Evolutionary conservation across 2,329 filamentous ascomycete species (phyloP).

Genomic region (Penicillium decumbens): DNA sequence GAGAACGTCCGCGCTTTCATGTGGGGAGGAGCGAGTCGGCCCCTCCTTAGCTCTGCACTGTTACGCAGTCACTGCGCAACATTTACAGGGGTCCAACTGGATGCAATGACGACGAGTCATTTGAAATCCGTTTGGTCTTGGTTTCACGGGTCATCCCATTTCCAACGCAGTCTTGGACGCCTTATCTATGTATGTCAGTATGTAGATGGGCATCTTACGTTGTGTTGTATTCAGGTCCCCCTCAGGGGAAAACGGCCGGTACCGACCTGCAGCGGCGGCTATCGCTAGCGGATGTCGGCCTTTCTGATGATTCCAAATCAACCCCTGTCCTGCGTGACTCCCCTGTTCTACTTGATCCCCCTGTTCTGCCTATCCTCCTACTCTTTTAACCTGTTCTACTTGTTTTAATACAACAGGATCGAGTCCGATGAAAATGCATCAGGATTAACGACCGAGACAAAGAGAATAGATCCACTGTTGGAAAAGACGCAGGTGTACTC

Average conservation of each 20-base stretch:
- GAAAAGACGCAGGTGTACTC: background rate
- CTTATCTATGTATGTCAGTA: background rate
- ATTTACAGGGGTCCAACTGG: slow-evolving; percentile 3
- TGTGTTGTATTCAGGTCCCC: background rate
- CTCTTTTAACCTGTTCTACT: too few species aligned
- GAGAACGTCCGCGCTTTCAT: background rate
- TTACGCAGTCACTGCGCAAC: slow-evolving; percentile 10
- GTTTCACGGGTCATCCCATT: background rate
- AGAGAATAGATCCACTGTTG: background rate
- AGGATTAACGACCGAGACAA: background rate
- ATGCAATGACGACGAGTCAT: background rate
- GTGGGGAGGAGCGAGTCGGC: background rate
- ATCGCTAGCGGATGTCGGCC: slow-evolving; percentile 7
- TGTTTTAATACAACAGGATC: background rate
- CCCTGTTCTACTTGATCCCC: too few species aligned
- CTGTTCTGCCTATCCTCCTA: too few species aligned
- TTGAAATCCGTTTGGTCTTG: background rate
- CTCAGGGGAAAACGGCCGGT: background rate
- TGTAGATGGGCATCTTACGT: background rate
- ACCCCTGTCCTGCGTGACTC: background rate
- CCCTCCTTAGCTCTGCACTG: background rate
- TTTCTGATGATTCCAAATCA: background rate
- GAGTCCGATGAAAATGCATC: background rate
- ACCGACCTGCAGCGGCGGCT: slow-evolving; percentile 6
- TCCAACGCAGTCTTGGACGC: background rate